Conservation (phyloP, 345 rosid species). For the Eucalyptus microcorys region DNA sequence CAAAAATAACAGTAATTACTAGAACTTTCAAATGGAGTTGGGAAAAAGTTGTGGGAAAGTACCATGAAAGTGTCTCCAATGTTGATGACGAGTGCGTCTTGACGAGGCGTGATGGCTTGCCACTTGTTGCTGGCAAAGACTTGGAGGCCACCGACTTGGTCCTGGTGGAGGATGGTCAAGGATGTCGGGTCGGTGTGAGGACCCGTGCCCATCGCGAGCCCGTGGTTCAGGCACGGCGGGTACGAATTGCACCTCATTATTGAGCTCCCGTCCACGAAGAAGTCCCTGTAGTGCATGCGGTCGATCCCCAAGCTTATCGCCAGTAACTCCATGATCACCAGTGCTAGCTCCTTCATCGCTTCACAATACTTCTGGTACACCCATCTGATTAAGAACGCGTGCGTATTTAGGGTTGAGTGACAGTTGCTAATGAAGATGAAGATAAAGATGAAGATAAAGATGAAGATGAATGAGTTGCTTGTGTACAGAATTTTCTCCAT, state of each 20-base stretch:
- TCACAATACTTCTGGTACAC: slow-evolving; percentile 39
- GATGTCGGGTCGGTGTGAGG: slow-evolving; percentile 85
- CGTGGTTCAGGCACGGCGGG: slow-evolving; percentile 48
- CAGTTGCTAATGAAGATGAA: background rate
- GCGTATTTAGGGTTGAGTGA: background rate
- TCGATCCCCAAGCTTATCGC: slow-evolving; percentile 41
- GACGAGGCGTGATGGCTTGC: slow-evolving; percentile 50
- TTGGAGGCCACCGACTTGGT: slow-evolving; percentile 69
- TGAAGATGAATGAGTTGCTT: background rate
- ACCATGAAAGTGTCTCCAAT: slow-evolving; percentile 84
- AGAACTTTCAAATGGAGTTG: background rate
- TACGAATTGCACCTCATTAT: slow-evolving; percentile 61
- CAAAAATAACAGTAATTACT: background rate
- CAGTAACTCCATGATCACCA: slow-evolving; percentile 29
- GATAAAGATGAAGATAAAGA: background rate
- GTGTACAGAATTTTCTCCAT: background rate
- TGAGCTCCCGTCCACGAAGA: slow-evolving; percentile 45
- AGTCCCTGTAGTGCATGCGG: slow-evolving; percentile 8
- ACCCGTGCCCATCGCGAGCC: slow-evolving; percentile 71
- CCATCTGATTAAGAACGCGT: slow-evolving; percentile 5
- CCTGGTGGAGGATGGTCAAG: slow-evolving; percentile 79
- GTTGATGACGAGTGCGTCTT: slow-evolving; percentile 52
- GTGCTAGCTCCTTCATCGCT: slow-evolving; percentile 26
- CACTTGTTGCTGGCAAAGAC: slow-evolving; percentile 49
- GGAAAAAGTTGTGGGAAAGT: background rate